A percentile compares a stretch with the other conserved stretches of the same genome.
phyloP scores from a whole-genome alignment of 768 basidiomycete genomes.

The Nidula microcarpa region DNA sequence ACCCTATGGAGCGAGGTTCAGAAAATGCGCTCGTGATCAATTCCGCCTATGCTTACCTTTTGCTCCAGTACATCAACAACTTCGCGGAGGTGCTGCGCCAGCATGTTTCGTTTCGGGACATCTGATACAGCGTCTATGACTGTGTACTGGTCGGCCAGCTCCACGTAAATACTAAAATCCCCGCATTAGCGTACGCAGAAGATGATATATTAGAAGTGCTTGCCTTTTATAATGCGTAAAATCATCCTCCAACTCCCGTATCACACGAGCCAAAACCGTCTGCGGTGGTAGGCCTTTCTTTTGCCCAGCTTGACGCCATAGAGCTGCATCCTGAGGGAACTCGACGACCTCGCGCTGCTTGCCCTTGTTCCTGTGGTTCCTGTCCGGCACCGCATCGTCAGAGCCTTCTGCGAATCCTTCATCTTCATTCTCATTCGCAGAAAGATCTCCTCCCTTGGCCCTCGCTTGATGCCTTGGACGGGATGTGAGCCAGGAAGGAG shows the following conservation, averaged over 20 bases:
- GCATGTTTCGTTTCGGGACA: slow-evolving; percentile 75
- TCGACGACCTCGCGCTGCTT: slow-evolving; percentile 25
- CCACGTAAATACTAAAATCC: slow-evolving; percentile 74
- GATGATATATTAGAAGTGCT: slow-evolving; percentile 14
- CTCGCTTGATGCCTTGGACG: neutral
- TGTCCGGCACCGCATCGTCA: slow-evolving; percentile 27
- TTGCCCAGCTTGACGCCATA: slow-evolving; percentile 24
- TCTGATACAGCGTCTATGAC: slow-evolving; percentile 82
- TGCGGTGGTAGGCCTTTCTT: slow-evolving; percentile 70
- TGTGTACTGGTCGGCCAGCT: slow-evolving; percentile 92
- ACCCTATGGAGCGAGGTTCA: slow-evolving; percentile 47
- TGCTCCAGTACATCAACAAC: slow-evolving; percentile 90
- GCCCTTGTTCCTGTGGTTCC: slow-evolving; percentile 15
- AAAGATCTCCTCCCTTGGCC: neutral
- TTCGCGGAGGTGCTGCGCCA: slow-evolving; percentile 86
- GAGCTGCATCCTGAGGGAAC: slow-evolving; percentile 19
- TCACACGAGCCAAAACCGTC: slow-evolving; percentile 78
- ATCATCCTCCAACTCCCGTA: slow-evolving; percentile 91
- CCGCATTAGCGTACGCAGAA: neutral
- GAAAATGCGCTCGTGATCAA: neutral
- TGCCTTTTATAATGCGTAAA: slow-evolving; percentile 94
- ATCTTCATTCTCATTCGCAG: slow-evolving; percentile 30
- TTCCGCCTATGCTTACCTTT: slow-evolving; percentile 45
- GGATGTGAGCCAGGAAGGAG: slow-evolving; percentile 9
- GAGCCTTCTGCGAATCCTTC: slow-evolving; percentile 47